These are phyloP conservation scores for Backusella circina DNA, from an alignment of 192 early-diverging fungal genomes.

Conservation along the genomic window DNA sequence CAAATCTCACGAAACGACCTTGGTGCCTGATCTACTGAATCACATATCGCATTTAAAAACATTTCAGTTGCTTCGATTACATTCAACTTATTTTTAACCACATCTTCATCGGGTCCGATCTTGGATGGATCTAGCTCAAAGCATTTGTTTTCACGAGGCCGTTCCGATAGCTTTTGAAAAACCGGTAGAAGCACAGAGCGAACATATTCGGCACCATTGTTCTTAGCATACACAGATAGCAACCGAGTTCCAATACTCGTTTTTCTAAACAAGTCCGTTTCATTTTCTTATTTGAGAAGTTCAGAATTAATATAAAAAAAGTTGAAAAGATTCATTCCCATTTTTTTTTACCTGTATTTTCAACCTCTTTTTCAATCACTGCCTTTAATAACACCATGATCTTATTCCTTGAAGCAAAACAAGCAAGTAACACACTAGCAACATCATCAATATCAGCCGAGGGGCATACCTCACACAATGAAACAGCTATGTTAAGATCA, in stretches of 20 bases:
- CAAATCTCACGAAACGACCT: conserved; percentile 62
- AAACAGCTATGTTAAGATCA: conserved; percentile 62
- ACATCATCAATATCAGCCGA: conserved; percentile 76
- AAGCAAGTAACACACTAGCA: conserved; percentile 56
- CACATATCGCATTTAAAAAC: conserved; percentile 68
- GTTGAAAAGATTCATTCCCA: neutral
- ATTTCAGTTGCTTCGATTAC: conserved; percentile 56
- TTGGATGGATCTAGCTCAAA: conserved; percentile 85
- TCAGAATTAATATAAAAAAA: neutral
- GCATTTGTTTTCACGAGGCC: conserved; percentile 52
- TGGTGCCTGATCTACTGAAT: conserved; percentile 55
- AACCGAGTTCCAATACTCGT: conserved; percentile 77
- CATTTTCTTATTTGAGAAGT: conserved; percentile 11
- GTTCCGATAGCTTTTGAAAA: conserved; percentile 51
- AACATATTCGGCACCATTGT: conserved; percentile 62
- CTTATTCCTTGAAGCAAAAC: conserved; percentile 65
- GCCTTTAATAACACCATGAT: conserved; percentile 59
- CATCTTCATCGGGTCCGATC: conserved; percentile 49
- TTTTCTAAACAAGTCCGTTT: conserved; percentile 73
- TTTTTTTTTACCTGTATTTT: conserved; percentile 52
- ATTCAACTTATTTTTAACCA: conserved; percentile 61
- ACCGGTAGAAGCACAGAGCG: conserved; percentile 58
- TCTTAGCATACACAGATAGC: conserved; percentile 64
- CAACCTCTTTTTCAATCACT: conserved; percentile 67
- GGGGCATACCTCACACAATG: conserved; percentile 70